phyloP scores from a whole-genome alignment of 2,329 filamentous ascomycete genomes.

The Xylaria sp. region DNA sequence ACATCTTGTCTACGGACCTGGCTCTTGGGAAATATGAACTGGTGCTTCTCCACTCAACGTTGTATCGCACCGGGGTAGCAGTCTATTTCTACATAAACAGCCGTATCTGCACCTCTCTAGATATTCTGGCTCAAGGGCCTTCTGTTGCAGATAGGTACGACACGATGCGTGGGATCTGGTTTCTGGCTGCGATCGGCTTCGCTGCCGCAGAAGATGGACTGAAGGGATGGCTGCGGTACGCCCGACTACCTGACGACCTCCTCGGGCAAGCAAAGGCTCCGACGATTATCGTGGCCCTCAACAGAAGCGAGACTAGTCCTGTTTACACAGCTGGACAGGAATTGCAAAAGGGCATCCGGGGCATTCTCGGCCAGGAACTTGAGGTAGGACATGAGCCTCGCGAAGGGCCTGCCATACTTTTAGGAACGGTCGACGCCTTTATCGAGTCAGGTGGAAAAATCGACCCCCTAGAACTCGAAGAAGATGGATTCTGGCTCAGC shows the following conservation, averaged over 20 bases:
- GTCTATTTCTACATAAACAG: conserved; percentile 22
- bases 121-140: neutral
- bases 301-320: conserved; percentile 56
- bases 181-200: conserved; percentile 38
- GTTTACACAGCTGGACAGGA: conserved; percentile 63
- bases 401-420: conserved; percentile 43
- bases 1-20: conserved; percentile 13
- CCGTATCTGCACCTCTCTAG: conserved; percentile 1
- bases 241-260: conserved; percentile 47
- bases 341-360: conserved; percentile 57
- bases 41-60: conserved; percentile 8
- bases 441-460: conserved; percentile 38
- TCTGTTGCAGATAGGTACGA: neutral
- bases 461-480: conserved; percentile 45
- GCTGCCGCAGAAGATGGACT: conserved; percentile 62
- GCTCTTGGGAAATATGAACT: conserved; percentile 15
- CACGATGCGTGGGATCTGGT: conserved; percentile 35
- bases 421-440: conserved; percentile 53
- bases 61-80: conserved; percentile 6
- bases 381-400: conserved; percentile 30
- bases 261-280: conserved; percentile 47
- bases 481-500: conserved; percentile 65
- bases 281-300: conserved; percentile 54
- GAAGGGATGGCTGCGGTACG: conserved; percentile 67
- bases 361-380: conserved; percentile 57